phyloP scores from a whole-genome alignment of 2,329 filamentous ascomycete species.

The Epichloe coenophiala region DNA sequence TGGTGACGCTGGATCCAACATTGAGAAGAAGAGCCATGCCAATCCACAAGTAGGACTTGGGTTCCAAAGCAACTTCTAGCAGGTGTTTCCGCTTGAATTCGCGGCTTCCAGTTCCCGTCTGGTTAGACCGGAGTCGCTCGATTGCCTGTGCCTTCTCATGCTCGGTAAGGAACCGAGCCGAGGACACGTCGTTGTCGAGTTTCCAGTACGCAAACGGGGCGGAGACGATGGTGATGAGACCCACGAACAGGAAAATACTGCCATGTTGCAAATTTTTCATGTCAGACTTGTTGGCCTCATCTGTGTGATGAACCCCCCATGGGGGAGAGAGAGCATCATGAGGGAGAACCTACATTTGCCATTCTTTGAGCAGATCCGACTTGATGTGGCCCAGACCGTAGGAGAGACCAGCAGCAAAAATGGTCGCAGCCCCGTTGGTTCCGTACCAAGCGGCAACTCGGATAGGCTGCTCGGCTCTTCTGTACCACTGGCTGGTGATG shows the following conservation, averaged over 20 bases:
- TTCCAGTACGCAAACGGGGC: constrained; percentile 45
- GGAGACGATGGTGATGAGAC: constrained; percentile 44
- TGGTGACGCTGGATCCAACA: constrained; percentile 48
- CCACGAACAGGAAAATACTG: constrained; percentile 44
- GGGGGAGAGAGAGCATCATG: not conserved
- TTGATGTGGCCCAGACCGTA: constrained; percentile 43
- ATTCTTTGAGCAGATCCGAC: constrained; percentile 9
- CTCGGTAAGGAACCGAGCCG: constrained; percentile 44
- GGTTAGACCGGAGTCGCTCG: constrained; percentile 59
- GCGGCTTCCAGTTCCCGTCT: constrained; percentile 60
- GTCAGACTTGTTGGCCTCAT: too few species aligned
- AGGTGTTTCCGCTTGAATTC: constrained; percentile 57
- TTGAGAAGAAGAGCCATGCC: constrained; percentile 48
- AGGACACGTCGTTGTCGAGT: constrained; percentile 44
- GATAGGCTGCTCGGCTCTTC: constrained; percentile 43
- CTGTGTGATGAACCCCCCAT: not conserved
- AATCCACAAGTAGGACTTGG: constrained; percentile 46
- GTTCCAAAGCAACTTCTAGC: constrained; percentile 32
- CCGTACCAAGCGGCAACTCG: constrained; percentile 54
- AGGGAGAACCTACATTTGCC: constrained; percentile 11
- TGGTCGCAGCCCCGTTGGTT: constrained; percentile 44
- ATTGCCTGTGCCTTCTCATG: constrained; percentile 55
- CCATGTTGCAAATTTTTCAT: constrained; percentile 4
- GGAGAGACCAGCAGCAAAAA: constrained; percentile 41
- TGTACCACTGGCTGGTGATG: constrained; percentile 35